A percentile compares a stretch with the other conserved stretches of the same genome.
Evolutionary conservation across 495 filamentous ascomycete species (phyloP).

Genomic region (Penicillium subrubescens): DNA sequence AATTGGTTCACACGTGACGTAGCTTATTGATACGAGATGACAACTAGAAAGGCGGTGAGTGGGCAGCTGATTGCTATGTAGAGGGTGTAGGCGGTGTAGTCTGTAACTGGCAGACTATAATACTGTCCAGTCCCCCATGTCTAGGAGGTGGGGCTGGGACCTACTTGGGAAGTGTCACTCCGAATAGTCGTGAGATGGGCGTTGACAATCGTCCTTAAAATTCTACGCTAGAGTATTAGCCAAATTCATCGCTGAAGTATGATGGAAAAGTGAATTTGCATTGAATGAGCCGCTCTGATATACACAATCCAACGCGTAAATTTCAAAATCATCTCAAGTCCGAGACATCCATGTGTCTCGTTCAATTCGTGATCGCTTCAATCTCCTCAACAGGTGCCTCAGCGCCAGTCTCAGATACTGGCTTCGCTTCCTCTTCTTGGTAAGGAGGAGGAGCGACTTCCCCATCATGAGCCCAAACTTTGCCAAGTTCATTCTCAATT

Average conservation of each 20-base stretch:
- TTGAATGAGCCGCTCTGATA: not conserved
- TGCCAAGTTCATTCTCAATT: slow-evolving; percentile 69
- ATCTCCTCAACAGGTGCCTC: slow-evolving; percentile 12
- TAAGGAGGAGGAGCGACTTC: slow-evolving; percentile 48
- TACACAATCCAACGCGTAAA: not conserved
- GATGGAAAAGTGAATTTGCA: not conserved
- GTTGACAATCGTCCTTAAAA: too few relatives aligned
- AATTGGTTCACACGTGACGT: not conserved
- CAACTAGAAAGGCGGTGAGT: not conserved
- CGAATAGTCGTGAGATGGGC: too few relatives aligned
- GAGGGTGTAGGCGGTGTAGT: too few relatives aligned
- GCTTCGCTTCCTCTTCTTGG: slow-evolving; percentile 24
- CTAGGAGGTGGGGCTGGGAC: too few relatives aligned
- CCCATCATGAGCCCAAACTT: slow-evolving; percentile 56
- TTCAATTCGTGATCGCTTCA: slow-evolving; percentile 16
- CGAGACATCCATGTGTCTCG: not conserved
- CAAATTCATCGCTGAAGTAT: too few relatives aligned
- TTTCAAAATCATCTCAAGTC: slow-evolving; percentile 5
- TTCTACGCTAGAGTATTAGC: too few relatives aligned
- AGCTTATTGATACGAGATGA: not conserved
- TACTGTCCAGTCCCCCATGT: too few relatives aligned
- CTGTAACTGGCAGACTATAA: too few relatives aligned
- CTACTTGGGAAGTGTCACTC: too few relatives aligned
- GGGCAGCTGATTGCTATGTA: too few relatives aligned
- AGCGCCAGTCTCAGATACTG: slow-evolving; percentile 14